Base-by-base conservation (phyloP, 2,329 filamentous ascomycete species). In the Colletotrichum incanum region DNA sequence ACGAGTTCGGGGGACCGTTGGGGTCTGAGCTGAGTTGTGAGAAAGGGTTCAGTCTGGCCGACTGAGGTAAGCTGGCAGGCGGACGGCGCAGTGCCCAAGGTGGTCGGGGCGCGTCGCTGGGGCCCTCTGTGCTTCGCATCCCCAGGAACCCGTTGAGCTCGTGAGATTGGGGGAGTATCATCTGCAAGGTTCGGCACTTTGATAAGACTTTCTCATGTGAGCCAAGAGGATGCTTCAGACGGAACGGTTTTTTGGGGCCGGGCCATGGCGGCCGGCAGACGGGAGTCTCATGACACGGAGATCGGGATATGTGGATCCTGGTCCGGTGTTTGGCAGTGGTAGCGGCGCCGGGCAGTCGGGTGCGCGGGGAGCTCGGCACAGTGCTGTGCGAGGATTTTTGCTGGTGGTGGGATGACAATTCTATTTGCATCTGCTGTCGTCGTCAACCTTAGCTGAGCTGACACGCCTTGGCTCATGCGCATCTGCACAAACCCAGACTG, bases 101-200 rank as follows among this genome's bases (percentile, higher is more conserved):
- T 43, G 65, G 59, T 65, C 70, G 41, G 45, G 65, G 70, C 70
- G 18, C 43, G 45, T 37, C 55, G 62, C 62, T 56, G 62, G 49
- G 67, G 55, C 37, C 62, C 47, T 54, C 20, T 52, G 49, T 8
- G 5, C 45, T 43, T 56, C 34, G 34, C 45, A 23, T 54, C n/a
- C 41, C 34, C 26, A n/a, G 52, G 43, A 43, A 39, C 58, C 69
- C 65, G 65, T 72, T 69, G 54, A 50, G 54, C 64, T 69, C 9
- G n/a, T 45, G 59, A 23, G 39, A 64, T 47, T 50, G 47, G 34
- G 39, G 7, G n/a, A 4, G 68, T 66, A 62, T 54, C 45, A 69
- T 37, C 70, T 72, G 70, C 70, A 72, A 70, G 65, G 65, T 64
- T 72, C 70, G 70, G 70, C 70, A 72, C 70, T 72, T 69, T 65